These are phyloP conservation scores for Sporisorium scitamineum DNA, from an alignment of 1,284 basidiomycete species.

Conservation along the genomic window DNA sequence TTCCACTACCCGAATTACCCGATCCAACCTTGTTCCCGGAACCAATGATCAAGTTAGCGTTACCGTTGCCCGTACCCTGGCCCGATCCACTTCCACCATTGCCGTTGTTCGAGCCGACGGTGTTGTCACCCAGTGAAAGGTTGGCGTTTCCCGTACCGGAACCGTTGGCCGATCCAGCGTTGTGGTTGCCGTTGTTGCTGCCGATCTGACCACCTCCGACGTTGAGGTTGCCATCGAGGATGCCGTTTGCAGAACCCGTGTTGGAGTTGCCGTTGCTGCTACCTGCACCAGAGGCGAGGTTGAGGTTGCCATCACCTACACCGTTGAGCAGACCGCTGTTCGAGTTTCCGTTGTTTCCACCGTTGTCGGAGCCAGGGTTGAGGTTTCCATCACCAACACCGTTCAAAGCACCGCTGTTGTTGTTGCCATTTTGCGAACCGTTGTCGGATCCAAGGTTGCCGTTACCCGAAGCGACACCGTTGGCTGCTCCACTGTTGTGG, in stretches of 20 bases:
- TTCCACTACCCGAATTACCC: slow-evolving; percentile 19
- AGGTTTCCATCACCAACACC: slow-evolving; percentile 28
- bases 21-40: slow-evolving; percentile 24
- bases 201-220: slow-evolving; percentile 15
- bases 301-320: slow-evolving; percentile 27
- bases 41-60: slow-evolving; percentile 21
- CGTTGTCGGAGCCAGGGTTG: slow-evolving; percentile 29
- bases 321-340: slow-evolving; percentile 5
- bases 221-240: slow-evolving; percentile 19
- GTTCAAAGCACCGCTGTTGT: slow-evolving; percentile 24
- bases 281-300: slow-evolving; percentile 16
- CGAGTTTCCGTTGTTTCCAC: slow-evolving; percentile 14
- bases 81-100: slow-evolving; percentile 2
- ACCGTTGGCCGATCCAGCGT: slow-evolving; percentile 8
- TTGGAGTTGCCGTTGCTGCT: slow-evolving; percentile 21
- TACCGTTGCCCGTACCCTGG: slow-evolving; percentile 17
- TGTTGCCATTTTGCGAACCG: slow-evolving; percentile 27
- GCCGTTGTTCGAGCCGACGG: slow-evolving; percentile 18
- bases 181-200: slow-evolving; percentile 19
- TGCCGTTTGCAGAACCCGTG: slow-evolving; percentile 9
- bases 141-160: slow-evolving; percentile 10
- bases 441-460: slow-evolving; percentile 22
- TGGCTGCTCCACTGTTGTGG: slow-evolving; percentile 17
- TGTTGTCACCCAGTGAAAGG: slow-evolving; percentile 14
- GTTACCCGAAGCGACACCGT: slow-evolving; percentile 27